These are phyloP conservation scores for Monilinia polystroma DNA, from an alignment of 2,329 filamentous ascomycete genomes.

Conservation along the genomic window DNA sequence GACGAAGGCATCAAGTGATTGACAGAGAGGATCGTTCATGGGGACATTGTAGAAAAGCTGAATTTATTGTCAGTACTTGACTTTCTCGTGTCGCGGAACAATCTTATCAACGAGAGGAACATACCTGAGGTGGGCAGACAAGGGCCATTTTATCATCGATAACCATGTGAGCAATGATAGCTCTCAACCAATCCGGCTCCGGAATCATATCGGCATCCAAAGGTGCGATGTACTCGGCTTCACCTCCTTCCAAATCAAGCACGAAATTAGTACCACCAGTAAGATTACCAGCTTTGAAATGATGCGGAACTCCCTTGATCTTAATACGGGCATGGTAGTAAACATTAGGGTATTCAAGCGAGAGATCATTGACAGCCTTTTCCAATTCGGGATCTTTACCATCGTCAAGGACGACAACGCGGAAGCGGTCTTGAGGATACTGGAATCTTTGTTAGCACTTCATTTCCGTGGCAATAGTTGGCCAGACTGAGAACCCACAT, in stretches of 20 bases:
- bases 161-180: conserved; percentile 59
- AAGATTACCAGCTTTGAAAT: conserved; percentile 65
- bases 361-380: conserved; percentile 43
- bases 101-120: neutral
- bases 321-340: conserved; percentile 49
- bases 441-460: neutral
- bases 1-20: conserved; percentile 57
- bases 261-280: conserved; percentile 58
- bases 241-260: conserved; percentile 48
- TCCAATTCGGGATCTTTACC: conserved; percentile 48
- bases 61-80: neutral
- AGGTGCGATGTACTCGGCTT: conserved; percentile 57
- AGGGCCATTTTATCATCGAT: conserved; percentile 55
- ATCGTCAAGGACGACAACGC: conserved; percentile 58
- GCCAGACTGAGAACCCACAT: conserved; percentile 36
- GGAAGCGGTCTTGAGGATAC: conserved; percentile 53
- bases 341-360: conserved; percentile 44
- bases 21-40: conserved; percentile 55
- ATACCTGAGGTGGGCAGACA: conserved; percentile 56
- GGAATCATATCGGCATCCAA: conserved; percentile 70
- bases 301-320: conserved; percentile 43
- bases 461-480: neutral
- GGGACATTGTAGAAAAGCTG: conserved; percentile 62
- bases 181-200: conserved; percentile 58
- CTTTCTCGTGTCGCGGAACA: no score